Evolutionary conservation across 2,329 filamentous ascomycete genomes (phyloP), one percentile per base, ranked within the genome.

Genomic region (Juglanconis oblonga): DNA sequence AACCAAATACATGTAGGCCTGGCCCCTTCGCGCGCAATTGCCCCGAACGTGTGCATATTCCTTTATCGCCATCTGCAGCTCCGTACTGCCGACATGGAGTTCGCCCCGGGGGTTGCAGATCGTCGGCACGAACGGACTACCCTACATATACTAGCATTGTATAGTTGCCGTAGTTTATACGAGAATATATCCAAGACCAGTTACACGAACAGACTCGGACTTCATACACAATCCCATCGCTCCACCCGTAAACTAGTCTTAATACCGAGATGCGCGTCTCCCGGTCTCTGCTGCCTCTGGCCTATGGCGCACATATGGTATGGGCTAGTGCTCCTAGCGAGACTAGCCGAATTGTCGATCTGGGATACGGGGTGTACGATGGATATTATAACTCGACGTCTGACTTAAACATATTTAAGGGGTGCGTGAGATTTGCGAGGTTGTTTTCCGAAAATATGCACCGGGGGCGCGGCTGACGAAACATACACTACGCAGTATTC

Each of bases 321-420:
- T 33, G 36, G 29, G 52, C 40, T 11, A 33, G 5, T 42, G 33
- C 9, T 5, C 4, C 24, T 9, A 36, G 36, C 35, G n/a, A n/a
- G 29, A 55, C 8, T 9, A 33, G n/a, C 11, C 55, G 14, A 7
- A 52, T 29, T 31, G 31, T 58, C 31, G 55, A 58, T 47, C 7
- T 58, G 10, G 55, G 40, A n/a, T 58, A 58, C n/a, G 55, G 51
- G 17, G 42, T 53, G 5, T 58, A 58, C 10, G 8, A 47, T 14
- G 56, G 56, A 13, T 58, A 58, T n/a, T 49, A 53, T n/a, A 58
- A 58, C 33, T 32, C 48, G 13, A 53, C 40, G 11, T 31, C 56
- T 3, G 11, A 48, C 10, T 14, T 54, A 24, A 58, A 58, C 5
- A 33, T 58, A 17, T 58, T 53, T 24, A 58, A 58, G 36, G 56